Evolutionary conservation across 2,329 filamentous ascomycete species (phyloP).

Genomic region (Keithomyces neogunnii): DNA sequence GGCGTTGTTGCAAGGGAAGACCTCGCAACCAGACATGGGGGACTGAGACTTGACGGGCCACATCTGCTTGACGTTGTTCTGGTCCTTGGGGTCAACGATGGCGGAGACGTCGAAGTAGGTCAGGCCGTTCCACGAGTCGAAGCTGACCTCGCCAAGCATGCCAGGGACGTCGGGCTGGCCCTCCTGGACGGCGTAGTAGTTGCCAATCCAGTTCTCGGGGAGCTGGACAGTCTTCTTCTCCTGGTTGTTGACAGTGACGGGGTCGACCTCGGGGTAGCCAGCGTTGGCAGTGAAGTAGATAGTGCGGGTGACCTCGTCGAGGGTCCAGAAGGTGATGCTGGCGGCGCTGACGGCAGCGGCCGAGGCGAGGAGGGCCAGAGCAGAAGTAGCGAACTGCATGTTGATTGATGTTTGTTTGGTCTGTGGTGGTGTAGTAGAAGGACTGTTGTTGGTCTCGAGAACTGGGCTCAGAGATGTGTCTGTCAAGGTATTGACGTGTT

Average conservation of each 20-base stretch:
- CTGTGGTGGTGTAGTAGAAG: conserved; percentile 5
- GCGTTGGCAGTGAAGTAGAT: conserved; percentile 41
- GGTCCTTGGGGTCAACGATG: conserved; percentile 43
- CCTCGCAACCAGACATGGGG: conserved; percentile 40
- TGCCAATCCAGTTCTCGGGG: conserved; percentile 37
- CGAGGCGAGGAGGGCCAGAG: conserved; percentile 34
- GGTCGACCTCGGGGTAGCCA: conserved; percentile 24
- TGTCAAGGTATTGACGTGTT: background rate
- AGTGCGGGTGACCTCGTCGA: conserved; percentile 41
- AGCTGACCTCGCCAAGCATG: conserved; percentile 45
- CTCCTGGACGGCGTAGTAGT: conserved; percentile 40
- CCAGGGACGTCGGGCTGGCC: conserved; percentile 33
- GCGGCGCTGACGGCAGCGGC: conserved; percentile 33
- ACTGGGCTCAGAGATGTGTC: conserved; percentile 6
- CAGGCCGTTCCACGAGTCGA: conserved; percentile 36
- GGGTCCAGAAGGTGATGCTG: conserved; percentile 51
- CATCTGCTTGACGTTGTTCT: conserved; percentile 45
- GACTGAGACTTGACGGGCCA: conserved; percentile 31
- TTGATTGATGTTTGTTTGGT: conserved; percentile 24
- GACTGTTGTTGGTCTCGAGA: conserved; percentile 12
- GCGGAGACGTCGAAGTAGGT: conserved; percentile 53
- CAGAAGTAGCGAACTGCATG: conserved; percentile 44
- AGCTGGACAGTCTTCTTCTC: conserved; percentile 32
- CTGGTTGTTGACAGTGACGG: conserved; percentile 30
- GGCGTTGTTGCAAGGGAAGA: conserved; percentile 43